Base-by-base conservation (phyloP, 164 flowering plant genomes). In the Magnolia kwangsiensis region DNA sequence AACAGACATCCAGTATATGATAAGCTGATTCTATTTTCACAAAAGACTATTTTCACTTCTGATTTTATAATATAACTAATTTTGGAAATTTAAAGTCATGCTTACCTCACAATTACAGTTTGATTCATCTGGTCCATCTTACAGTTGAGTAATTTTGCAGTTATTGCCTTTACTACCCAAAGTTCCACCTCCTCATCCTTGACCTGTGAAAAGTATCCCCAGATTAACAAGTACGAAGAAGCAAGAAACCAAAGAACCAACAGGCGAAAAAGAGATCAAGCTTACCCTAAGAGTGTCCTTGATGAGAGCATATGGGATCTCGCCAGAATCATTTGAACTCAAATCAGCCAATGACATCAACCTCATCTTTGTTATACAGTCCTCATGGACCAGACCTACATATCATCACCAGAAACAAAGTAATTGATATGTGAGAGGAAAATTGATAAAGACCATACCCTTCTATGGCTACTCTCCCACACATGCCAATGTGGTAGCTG, bases 101-200 rank as follows among this genome's bases (percentile, higher is more conserved):
- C 77, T 9, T 77, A 94, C 99, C 93, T 92, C 76, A 94, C 97
- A 75, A 88, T 81, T 18, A 94, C 89, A 76, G 83, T 83, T 81
- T 91, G 81, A 80, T 96, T 94, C 94, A 96, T 90, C 84, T 96
- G 98, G 81, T 96, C 99, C 90, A 96, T 93, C 81, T 93, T 96
- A 81, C 98, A 92, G 74, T 94, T 90, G 13, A 94, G 80, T 69
- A 96, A 83, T 81, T 92, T 94, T n/a, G 90, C 90, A 64, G 90
- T 80, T 55, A 91, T 92, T 68, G 96, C 99, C 83, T 90, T 92
- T 16, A 96, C 93, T 64, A 96, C 88, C 99, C 99, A 96, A 7
- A 78, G n/a, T 78, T 94, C 99, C 69, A 96, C 98, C 86, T 96
- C 98, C 72, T 88, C 88, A 58, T 88, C 92, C 19, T 84, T 79